Base-by-base conservation (phyloP, 768 basidiomycete genomes). In the Rickenella mellea region DNA sequence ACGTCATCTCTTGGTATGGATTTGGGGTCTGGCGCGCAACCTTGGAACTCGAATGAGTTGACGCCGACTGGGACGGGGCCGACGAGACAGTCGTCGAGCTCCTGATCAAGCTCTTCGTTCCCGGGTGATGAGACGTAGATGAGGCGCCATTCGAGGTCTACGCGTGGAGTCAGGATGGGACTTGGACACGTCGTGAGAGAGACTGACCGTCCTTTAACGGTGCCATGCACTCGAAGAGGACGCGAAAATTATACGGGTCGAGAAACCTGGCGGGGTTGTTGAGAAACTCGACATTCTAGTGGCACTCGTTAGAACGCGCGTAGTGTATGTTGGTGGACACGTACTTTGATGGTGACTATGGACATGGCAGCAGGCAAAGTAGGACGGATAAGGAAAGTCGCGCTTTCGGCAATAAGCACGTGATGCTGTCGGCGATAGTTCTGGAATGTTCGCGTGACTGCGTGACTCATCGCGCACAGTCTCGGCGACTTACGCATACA, bases 101-200 rank as follows among this genome's bases (percentile, higher is more conserved):
- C 96, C 59, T 99, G 96, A 61, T 99, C 96, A 38, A 84, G 83
- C 29, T 85, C 80, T 54, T 90, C 86, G 57, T 87, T 76, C 8
- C 83, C 91, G 0, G 94, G 93, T 3, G 85, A 90, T 1, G 96
- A 90, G 40, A 98, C 94, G 60, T 94, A 98, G 35, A 96, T 91
- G 50, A 99, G 81, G 50, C 82, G 82, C 96, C 96, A 99, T 61
- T 99, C 96, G 48, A 99, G 78, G 63, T 99, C 96, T 94, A 48
- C 3, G 14, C 10, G 4, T 22, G 43, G 20, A 27, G 32, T 9
- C 15, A 17, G 39, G 35, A 24, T 33, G n/a, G n/a, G n/a, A n/a
- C n/a, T 25, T 24, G 46, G 31, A 28, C 35, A 42, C 24, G 39
- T 14, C 45, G 11, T 28, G 21, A 11, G 30, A 19, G 27, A 20